Base-by-base conservation (phyloP, 1,284 basidiomycete species). In the Moesziomyces antarcticus region DNA sequence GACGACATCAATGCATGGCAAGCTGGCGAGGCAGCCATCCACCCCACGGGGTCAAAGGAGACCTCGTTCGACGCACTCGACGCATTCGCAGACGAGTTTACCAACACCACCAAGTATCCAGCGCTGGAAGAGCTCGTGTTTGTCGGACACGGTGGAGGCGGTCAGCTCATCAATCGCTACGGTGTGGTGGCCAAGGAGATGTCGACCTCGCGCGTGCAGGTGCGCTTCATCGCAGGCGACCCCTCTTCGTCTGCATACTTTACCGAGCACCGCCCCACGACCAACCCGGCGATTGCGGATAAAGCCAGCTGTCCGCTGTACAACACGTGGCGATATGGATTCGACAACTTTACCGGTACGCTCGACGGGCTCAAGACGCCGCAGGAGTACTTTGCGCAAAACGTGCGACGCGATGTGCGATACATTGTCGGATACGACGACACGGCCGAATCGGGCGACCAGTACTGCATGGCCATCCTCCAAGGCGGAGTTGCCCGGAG, bases 81-180 rank as follows among this genome's bases (percentile, higher is more conserved):
- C 53, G 70, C 73, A 4, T 50, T 83, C 11, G 56, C 78, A 33
- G 80, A 78, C 43, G 44, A 73, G 14, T 81, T 84, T 37, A 40
- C 58, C 40, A 64, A 82, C 52, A 21, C 40, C 6, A 52, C 61
- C 16, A 58, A 63, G 21, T 84, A 77, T 50, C 80, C 81, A 0
- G 42, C 22, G 14, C 41, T 84, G 47, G 58, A 73, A 30, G 76
- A 78, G n/a, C 51, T 84, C n/a, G 79, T 79, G 10, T 63, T 82
- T 42, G 78, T 82, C 13, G 82, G 82, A 11, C 82, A 84, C 45
- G 82, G 82, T 11, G 82, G 82, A n/a, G 82, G 82, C 30, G 82
- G 71, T 7, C 82, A 84, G 37, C 55, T 83, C 13, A 77, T 80
- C 48, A 76, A 78, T 44, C 63, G 82, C 14, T 84, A 83, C 53